Evolutionary conservation across 192 early-diverging fungal species (phyloP), one percentile per base, ranked within the genome.

Genomic region (Lunasporangiospora selenospora): DNA sequence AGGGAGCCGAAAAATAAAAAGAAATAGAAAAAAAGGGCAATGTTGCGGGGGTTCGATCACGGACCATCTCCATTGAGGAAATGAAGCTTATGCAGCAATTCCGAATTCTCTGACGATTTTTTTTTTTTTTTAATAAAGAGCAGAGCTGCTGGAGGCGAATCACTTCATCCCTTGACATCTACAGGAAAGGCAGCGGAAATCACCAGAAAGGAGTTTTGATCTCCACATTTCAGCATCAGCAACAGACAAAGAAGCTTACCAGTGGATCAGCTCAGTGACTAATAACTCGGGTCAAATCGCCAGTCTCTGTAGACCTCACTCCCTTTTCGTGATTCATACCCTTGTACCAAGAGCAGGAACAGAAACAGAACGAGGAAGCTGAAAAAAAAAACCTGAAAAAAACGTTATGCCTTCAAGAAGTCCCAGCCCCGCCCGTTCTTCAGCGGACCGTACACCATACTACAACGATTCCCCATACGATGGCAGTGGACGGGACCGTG

Each of bases 1-100:
- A 21, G 98, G 93, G 18, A 99, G 88, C 8, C 94, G 89, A 16
- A 95, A 93, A 55, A 16, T 52, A 5, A 58, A 0, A 11, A 18
- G 23, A 24, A 1, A 36, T 50, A 23, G 16, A 61, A 52, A 39
- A n/a, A 55, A 23, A 26, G 27, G 26, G 4, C 16, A 6, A 33
- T 38, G n/a, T n/a, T n/a, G n/a, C n/a, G n/a, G n/a, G n/a, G n/a
- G n/a, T n/a, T n/a, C n/a, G n/a, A n/a, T n/a, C n/a, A n/a, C n/a
- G n/a, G n/a, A n/a, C n/a, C n/a, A n/a, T n/a, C n/a, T n/a, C n/a
- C n/a, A n/a, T n/a, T n/a, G n/a, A n/a, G n/a, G n/a, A n/a, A n/a
- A n/a, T n/a, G n/a, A n/a, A n/a, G n/a, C n/a, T 47, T 23, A 47
- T 26, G 13, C 45, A 47, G 3, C 45, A 8, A 16, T 47, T 15